Conservation (phyloP, 306 rosid genomes). For the Prunus mira region DNA sequence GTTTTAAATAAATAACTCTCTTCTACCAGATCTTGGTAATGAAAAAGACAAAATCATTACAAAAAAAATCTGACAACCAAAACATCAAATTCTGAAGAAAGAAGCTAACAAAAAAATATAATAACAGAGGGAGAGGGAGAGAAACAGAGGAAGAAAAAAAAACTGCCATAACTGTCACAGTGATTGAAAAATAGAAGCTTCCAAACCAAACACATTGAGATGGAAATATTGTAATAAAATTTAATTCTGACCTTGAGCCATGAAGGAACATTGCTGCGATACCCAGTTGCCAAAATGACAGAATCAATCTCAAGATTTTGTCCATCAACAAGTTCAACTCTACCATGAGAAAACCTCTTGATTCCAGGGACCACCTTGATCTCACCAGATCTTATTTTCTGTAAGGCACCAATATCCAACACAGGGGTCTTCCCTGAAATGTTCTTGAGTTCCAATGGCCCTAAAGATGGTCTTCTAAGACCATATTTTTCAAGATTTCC, state of each 20-base stretch:
- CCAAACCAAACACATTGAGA: background rate
- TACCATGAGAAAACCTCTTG: slow-evolving; percentile 52
- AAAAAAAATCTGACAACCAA: too few relatives aligned
- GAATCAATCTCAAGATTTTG: slow-evolving; percentile 60
- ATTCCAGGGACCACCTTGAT: slow-evolving; percentile 86
- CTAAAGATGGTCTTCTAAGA: slow-evolving; percentile 58
- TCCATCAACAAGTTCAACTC: slow-evolving; percentile 74
- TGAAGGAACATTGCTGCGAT: slow-evolving; percentile 92
- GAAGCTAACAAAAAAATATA: too few relatives aligned
- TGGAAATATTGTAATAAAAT: background rate
- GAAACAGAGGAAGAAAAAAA: background rate
- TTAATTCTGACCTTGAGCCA: slow-evolving; percentile 77
- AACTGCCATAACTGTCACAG: slow-evolving; percentile 48
- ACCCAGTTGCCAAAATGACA: slow-evolving; percentile 90
- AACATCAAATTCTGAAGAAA: too few relatives aligned
- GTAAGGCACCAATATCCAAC: slow-evolving; percentile 72
- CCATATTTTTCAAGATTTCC: slow-evolving; percentile 73
- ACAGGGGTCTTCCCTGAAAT: slow-evolving; percentile 83
- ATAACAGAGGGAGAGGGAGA: too few relatives aligned
- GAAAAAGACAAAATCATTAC: too few relatives aligned
- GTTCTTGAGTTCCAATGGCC: slow-evolving; percentile 82
- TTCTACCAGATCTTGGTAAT: too few relatives aligned
- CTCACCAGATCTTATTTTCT: slow-evolving; percentile 68
- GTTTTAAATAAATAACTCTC: too few relatives aligned
- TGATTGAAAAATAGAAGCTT: slow-evolving; percentile 28